Percentiles rank a stretch among this genome's conserved stretches.
phyloP scores from a whole-genome alignment of 495 filamentous ascomycete genomes.

The Trichoderma asperelloides region DNA sequence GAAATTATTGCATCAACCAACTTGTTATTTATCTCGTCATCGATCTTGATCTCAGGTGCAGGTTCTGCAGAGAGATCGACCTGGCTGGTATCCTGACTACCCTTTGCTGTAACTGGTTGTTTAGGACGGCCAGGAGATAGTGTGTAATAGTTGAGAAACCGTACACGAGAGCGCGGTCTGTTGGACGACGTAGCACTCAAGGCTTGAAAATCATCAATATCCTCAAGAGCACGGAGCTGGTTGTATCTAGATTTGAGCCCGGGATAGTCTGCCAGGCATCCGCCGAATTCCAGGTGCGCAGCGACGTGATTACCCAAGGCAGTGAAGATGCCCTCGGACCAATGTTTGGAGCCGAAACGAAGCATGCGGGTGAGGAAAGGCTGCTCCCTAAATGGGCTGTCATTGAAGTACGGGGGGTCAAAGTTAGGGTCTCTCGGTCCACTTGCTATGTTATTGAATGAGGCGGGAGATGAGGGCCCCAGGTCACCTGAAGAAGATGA shows the following conservation, averaged over 20 bases:
- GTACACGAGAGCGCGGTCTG: constrained; percentile 33
- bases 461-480: constrained; percentile 7
- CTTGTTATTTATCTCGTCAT: neutral
- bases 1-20: neutral
- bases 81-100: neutral
- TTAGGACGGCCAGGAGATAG: constrained; percentile 56
- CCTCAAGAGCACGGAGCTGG: constrained; percentile 58
- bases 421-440: constrained; percentile 51
- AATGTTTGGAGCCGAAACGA: constrained; percentile 75
- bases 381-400: constrained; percentile 53
- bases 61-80: constrained; percentile 6
- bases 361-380: constrained; percentile 56
- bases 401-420: constrained; percentile 66
- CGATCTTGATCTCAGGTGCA: neutral
- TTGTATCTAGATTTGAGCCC: constrained; percentile 63
- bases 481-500: neutral
- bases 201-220: constrained; percentile 39
- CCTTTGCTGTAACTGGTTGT: constrained; percentile 13
- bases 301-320: constrained; percentile 66
- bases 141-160: constrained; percentile 90
- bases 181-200: constrained; percentile 8
- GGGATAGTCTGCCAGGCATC: constrained; percentile 66
- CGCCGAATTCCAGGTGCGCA: constrained; percentile 76
- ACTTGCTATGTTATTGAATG: constrained; percentile 14
- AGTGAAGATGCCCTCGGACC: constrained; percentile 51